phyloP scores from a whole-genome alignment of 768 basidiomycete species.

The Kondoa subrosea region DNA sequence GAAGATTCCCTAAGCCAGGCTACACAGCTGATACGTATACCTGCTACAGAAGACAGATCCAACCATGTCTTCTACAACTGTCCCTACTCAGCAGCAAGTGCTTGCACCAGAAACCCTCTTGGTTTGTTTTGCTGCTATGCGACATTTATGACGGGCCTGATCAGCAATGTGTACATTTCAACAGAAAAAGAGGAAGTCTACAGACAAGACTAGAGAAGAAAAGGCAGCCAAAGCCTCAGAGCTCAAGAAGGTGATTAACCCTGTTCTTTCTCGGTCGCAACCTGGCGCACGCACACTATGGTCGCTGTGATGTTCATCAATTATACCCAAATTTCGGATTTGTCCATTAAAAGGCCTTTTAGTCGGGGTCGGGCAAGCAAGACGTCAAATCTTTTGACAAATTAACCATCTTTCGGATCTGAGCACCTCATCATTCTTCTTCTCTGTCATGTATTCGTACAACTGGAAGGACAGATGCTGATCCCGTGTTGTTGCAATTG shows the following conservation, averaged over 20 bases:
- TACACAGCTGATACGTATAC: no score
- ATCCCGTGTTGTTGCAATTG: not conserved
- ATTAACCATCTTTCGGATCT: conserved; percentile 38
- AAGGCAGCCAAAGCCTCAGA: conserved; percentile 36
- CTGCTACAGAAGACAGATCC: no score
- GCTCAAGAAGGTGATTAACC: conserved; percentile 35
- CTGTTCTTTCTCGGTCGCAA: not conserved
- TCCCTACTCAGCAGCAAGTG: no score
- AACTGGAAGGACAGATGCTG: not conserved
- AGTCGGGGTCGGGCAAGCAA: conserved; percentile 9
- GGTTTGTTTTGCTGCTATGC: no score
- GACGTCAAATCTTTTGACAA: conserved; percentile 21
- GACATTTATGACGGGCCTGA: no score
- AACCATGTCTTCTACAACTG: no score
- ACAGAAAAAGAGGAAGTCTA: conserved; percentile 38
- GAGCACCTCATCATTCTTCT: conserved; percentile 25
- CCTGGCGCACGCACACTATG: not conserved
- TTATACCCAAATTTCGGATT: conserved; percentile 30
- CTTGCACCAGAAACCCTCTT: no score
- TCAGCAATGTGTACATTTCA: no score
- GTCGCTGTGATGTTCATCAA: conserved; percentile 31
- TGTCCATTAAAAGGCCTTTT: conserved; percentile 27
- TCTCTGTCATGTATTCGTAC: not conserved
- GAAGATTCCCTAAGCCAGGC: no score
- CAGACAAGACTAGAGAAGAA: conserved; percentile 37